These are phyloP conservation scores for Theobroma grandiflorum DNA, from an alignment of 441 rosid genomes.

Conservation along the genomic window DNA sequence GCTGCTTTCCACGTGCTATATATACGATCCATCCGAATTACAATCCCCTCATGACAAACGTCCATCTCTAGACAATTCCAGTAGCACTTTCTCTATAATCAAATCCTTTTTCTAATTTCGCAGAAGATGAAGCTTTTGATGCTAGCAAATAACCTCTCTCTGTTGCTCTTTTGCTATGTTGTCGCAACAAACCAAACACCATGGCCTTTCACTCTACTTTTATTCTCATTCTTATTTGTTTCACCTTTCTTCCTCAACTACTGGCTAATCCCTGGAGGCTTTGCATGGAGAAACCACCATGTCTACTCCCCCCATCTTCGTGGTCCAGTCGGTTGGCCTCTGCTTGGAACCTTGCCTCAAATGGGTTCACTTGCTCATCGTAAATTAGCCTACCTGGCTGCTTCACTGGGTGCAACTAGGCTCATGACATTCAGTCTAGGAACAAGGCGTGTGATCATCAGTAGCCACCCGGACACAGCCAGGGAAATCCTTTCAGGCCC, in stretches of 20 bases:
- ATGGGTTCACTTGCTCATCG: slow-evolving; percentile 75
- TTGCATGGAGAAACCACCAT: slow-evolving; percentile 67
- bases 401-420: slow-evolving; percentile 47
- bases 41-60: slow-evolving; percentile 34
- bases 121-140: slow-evolving; percentile 33
- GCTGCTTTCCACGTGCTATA: slow-evolving; percentile 29
- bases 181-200: slow-evolving; percentile 18
- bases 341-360: slow-evolving; percentile 54
- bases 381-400: slow-evolving; percentile 56
- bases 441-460: slow-evolving; percentile 51
- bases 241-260: slow-evolving; percentile 33
- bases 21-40: slow-evolving; percentile 33
- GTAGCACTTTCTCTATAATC: neutral
- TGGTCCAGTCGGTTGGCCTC: slow-evolving; percentile 65
- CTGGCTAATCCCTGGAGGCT: slow-evolving; percentile 71
- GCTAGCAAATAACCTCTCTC: slow-evolving; percentile 24
- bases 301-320: slow-evolving; percentile 31
- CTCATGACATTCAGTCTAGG: slow-evolving; percentile 74
- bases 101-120: neutral
- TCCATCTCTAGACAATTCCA: slow-evolving; percentile 31
- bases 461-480: slow-evolving; percentile 71
- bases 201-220: slow-evolving; percentile 33
- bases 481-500: slow-evolving; percentile 60
- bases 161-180: slow-evolving; percentile 26
- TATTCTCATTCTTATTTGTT: slow-evolving; percentile 31